phyloP scores from a whole-genome alignment of 305 asterid species.

The Nicotiana rustica region DNA sequence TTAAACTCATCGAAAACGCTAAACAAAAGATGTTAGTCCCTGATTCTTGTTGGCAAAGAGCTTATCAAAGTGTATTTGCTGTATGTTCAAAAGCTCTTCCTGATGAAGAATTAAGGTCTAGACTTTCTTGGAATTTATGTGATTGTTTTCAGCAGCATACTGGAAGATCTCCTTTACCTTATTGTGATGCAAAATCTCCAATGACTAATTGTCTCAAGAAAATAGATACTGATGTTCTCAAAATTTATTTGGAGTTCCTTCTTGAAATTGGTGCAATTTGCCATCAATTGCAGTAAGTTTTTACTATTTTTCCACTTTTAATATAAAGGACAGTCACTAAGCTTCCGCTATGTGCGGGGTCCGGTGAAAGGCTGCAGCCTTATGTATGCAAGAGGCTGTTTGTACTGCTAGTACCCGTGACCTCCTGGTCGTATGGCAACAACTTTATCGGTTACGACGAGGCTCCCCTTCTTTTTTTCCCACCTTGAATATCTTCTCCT shows the following conservation, averaged over 20 bases:
- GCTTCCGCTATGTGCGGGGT: too few relatives aligned
- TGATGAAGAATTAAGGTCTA: conserved; percentile 65
- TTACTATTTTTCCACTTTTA: not conserved
- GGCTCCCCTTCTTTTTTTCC: too few relatives aligned
- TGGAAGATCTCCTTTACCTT: conserved; percentile 71
- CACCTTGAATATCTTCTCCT: not conserved
- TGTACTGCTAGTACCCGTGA: too few relatives aligned
- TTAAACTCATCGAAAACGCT: conserved; percentile 47
- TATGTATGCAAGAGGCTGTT: too few relatives aligned
- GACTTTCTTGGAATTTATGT: conserved; percentile 85
- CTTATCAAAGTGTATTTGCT: conserved; percentile 49
- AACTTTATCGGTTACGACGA: too few relatives aligned
- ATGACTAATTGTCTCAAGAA: conserved; percentile 59
- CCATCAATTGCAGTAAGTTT: conserved; percentile 79
- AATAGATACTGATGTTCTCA: conserved; percentile 57
- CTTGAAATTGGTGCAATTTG: conserved; percentile 80
- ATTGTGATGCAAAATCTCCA: conserved; percentile 54
- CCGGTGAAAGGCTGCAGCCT: too few relatives aligned
- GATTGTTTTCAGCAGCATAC: conserved; percentile 81
- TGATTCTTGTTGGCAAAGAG: conserved; percentile 61
- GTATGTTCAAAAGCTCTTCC: conserved; percentile 73
- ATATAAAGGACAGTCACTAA: too few relatives aligned
- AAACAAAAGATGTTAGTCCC: conserved; percentile 40
- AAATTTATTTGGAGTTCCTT: conserved; percentile 65
- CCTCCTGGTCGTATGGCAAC: too few relatives aligned